These are phyloP conservation scores for Boletus hoseneyae DNA, from an alignment of 1,284 basidiomycete species.

Conservation along the genomic window DNA sequence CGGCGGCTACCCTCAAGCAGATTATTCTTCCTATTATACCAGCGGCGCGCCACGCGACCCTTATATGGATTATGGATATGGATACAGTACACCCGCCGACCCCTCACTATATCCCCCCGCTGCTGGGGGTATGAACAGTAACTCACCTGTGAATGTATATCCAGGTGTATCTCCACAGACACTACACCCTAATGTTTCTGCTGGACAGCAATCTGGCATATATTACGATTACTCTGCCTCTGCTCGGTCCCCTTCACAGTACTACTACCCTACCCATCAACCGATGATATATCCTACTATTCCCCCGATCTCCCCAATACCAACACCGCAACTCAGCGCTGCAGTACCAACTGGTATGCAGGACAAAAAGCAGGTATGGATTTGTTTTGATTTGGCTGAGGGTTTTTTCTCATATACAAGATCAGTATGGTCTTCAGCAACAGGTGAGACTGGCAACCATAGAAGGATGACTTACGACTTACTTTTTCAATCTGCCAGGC, in stretches of 20 bases:
- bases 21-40: slow-evolving; percentile 56
- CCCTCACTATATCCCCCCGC: slow-evolving; percentile 48
- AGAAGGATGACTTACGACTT: slow-evolving; percentile 41
- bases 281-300: slow-evolving; percentile 55
- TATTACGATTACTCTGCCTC: slow-evolving; percentile 59
- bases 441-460: slow-evolving; percentile 39
- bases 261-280: slow-evolving; percentile 57
- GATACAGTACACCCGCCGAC: slow-evolving; percentile 49
- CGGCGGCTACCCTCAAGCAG: slow-evolving; percentile 48
- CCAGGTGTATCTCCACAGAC: slow-evolving; percentile 43
- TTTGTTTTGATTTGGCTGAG: slow-evolving; percentile 6
- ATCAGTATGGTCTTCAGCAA: slow-evolving; percentile 50
- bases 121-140: slow-evolving; percentile 39
- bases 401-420: slow-evolving; percentile 13
- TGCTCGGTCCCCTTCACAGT: slow-evolving; percentile 52
- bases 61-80: slow-evolving; percentile 54
- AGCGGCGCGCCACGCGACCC: slow-evolving; percentile 43
- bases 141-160: slow-evolving; percentile 47
- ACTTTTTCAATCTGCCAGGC: slow-evolving; percentile 43
- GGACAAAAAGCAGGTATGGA: slow-evolving; percentile 63
- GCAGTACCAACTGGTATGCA: slow-evolving; percentile 40
- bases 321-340: slow-evolving; percentile 43
- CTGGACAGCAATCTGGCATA: slow-evolving; percentile 48
- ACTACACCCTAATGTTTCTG: slow-evolving; percentile 43
- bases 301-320: slow-evolving; percentile 51